Base-by-base conservation (phyloP, 2,329 filamentous ascomycete genomes). In the Coniella lustricola region DNA sequence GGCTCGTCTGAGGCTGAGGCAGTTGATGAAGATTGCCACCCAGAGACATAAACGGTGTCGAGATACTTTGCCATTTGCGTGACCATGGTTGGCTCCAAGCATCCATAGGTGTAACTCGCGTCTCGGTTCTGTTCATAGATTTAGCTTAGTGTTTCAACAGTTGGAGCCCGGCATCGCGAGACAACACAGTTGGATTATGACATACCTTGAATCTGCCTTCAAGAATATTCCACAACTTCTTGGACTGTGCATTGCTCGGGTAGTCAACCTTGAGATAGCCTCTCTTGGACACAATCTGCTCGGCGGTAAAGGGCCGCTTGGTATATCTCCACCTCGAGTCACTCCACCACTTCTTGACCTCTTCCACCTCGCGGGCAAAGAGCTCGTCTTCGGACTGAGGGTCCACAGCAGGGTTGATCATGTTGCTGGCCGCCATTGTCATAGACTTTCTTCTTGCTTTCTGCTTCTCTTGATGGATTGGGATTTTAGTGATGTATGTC, bases 21-120 rank as follows among this genome's bases (percentile, higher is more conserved):
- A 7, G 93, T 98, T 20, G 90, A 96, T 2, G 91, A 97, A 56
- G 88, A 95, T 71, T 98, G 93, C 93, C 93, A 98, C 56, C 93
- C 93, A 47, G 93, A 97, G 54, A 98, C 93, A 67, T 98, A 98
- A 65, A 98, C 88, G 31, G 93, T 98, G 65, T 98, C 93, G 54
- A 98, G 78, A 68, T 94, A 97, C 71, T 97, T 95, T 60, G 91
- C 91, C 93, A 98, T 98, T 69, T 98, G 93, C 22, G 93, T 97
- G 65, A 98, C 80, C 87, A 96, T 96, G 49, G 95, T 95, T 10
- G 93, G 93, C 65, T 98, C 93, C 56, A 98, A 77, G 71, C 93
- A 97, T 62, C 93, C 93, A 65, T 96, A 98, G 50, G 93, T 98
- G 73, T 85, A 95, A 70, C 88, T 94, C 41, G 87, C 87, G 62